Conservation (phyloP, 2,329 filamentous ascomycete species). For the Achaetomium macrosporum region DNA sequence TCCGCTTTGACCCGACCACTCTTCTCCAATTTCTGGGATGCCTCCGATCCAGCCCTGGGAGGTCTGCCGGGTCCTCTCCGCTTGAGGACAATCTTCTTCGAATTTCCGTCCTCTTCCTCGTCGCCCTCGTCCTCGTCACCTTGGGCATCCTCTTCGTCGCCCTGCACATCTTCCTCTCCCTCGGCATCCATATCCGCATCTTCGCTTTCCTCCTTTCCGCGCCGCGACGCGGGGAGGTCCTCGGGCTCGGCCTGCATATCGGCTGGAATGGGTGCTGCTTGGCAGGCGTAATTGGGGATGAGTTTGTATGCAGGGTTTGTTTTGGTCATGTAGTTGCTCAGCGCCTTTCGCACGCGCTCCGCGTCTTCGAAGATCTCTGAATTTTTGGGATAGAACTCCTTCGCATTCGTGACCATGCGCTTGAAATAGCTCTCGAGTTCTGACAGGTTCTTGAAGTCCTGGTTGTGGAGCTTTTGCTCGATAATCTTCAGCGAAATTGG, state of each 20-base stretch:
- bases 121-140: constrained; percentile 28
- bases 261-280: constrained; percentile 59
- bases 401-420: constrained; percentile 81
- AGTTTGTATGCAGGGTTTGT: constrained; percentile 76
- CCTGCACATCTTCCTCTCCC: constrained; percentile 29
- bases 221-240: constrained; percentile 26
- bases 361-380: constrained; percentile 75
- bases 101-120: constrained; percentile 24
- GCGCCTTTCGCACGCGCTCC: constrained; percentile 76
- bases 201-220: constrained; percentile 31
- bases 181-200: constrained; percentile 29
- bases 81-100: constrained; percentile 22
- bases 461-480: constrained; percentile 64
- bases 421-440: constrained; percentile 80
- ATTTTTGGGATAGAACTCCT: constrained; percentile 71
- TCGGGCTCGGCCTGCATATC: constrained; percentile 15
- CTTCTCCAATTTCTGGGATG: constrained; percentile 26
- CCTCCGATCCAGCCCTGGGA: constrained; percentile 32
- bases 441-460: constrained; percentile 64
- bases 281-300: constrained; percentile 59
- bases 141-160: constrained; percentile 25
- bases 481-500: constrained; percentile 74
- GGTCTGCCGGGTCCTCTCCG: constrained; percentile 30
- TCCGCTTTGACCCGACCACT: constrained; percentile 38
- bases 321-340: constrained; percentile 83